phyloP scores from a whole-genome alignment of 768 basidiomycete species.

The Mycena galopus region DNA sequence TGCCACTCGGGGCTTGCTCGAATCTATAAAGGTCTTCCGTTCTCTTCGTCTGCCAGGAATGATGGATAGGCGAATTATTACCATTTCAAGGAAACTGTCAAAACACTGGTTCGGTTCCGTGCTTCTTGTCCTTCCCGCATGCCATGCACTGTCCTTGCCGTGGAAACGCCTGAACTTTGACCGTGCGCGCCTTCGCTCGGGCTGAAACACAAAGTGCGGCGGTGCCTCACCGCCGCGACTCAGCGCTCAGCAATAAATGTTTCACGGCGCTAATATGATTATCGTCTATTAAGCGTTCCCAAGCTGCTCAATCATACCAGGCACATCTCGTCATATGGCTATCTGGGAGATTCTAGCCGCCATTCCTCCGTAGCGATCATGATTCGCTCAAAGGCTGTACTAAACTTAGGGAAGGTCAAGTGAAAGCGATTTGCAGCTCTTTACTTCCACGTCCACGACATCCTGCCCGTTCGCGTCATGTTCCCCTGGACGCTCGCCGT shows the following conservation, averaged over 20 bases:
- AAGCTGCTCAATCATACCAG: conserved; percentile 7
- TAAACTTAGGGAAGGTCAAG: not conserved
- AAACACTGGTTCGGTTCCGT: no score
- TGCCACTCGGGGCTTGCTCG: no score
- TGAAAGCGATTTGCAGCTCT: not conserved
- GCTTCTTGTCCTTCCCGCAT: no score
- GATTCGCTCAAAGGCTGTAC: not conserved
- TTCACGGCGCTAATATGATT: not conserved
- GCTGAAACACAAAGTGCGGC: not conserved
- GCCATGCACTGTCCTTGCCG: no score
- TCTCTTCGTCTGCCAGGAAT: no score
- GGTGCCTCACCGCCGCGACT: not conserved
- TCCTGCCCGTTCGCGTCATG: not conserved
- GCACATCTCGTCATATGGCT: not conserved
- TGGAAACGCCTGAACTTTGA: not conserved
- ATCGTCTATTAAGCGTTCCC: no score
- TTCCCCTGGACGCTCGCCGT: conserved; percentile 4
- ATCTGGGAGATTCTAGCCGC: not conserved
- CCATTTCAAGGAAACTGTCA: no score
- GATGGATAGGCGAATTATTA: no score
- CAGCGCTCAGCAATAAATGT: not conserved
- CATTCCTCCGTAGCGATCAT: not conserved
- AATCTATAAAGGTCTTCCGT: no score
- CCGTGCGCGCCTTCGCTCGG: not conserved
- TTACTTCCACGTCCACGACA: not conserved